These are phyloP conservation scores for Neohortaea acidophila DNA, from an alignment of 495 filamentous ascomycete species.

Conservation along the genomic window DNA sequence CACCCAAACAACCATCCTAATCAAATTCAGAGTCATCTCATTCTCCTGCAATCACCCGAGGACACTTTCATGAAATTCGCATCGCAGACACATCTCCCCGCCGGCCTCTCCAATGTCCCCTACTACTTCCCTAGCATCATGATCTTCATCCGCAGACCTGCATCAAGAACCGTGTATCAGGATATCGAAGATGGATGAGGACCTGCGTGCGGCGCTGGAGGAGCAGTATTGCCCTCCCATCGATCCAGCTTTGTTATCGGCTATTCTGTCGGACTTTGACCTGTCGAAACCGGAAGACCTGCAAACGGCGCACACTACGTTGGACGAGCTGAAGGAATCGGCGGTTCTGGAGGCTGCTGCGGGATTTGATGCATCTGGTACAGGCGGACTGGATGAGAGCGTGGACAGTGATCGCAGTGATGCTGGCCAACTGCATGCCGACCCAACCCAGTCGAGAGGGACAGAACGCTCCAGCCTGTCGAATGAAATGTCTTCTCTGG, in stretches of 20 bases:
- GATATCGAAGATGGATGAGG: slow-evolving; percentile 17
- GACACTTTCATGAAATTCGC: neutral
- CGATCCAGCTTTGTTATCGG: slow-evolving; percentile 47
- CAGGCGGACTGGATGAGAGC: slow-evolving; percentile 25
- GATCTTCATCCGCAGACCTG: slow-evolving; percentile 6
- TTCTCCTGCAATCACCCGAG: neutral
- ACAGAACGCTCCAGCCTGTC: slow-evolving; percentile 35
- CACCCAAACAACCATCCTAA: neutral
- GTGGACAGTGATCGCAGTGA: slow-evolving; percentile 16
- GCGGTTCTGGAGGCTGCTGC: slow-evolving; percentile 50
- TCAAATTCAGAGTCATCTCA: neutral
- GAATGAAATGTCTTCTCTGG: slow-evolving; percentile 18
- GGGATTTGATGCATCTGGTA: slow-evolving; percentile 67
- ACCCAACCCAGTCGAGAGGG: slow-evolving; percentile 22
- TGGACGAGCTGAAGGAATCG: slow-evolving; percentile 43
- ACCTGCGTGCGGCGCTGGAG: slow-evolving; percentile 7
- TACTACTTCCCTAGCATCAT: slow-evolving; percentile 6
- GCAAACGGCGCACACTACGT: slow-evolving; percentile 33
- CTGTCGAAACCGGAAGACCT: slow-evolving; percentile 35
- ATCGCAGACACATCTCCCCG: neutral
- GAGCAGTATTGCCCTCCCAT: slow-evolving; percentile 44
- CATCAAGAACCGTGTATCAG: slow-evolving; percentile 11
- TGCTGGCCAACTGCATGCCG: slow-evolving; percentile 15
- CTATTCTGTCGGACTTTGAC: slow-evolving; percentile 53
- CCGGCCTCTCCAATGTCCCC: neutral